A percentile compares a stretch with the other conserved stretches of the same genome.
Conservation (phyloP, 257 asterid species). For the Solanum clarkiae region DNA sequence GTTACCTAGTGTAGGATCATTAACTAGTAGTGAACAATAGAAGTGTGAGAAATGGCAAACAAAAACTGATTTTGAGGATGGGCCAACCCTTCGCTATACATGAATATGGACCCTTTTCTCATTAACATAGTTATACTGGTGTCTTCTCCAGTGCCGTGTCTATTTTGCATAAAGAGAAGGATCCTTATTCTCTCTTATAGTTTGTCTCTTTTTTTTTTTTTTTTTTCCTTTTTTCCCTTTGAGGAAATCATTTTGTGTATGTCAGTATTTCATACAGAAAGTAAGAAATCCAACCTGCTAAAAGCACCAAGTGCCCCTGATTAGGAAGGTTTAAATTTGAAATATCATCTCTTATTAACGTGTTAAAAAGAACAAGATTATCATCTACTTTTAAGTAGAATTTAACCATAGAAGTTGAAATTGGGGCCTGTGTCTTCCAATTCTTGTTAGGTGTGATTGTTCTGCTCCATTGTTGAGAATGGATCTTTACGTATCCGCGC, state of each 20-base stretch:
- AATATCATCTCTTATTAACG: not conserved
- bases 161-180: not conserved
- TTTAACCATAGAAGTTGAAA: not conserved
- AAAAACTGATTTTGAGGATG: not conserved
- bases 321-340: not conserved
- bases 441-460: not conserved
- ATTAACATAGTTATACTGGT: not conserved
- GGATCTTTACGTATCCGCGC: not conserved
- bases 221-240: not conserved
- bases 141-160: not conserved
- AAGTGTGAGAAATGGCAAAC: not conserved
- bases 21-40: not conserved
- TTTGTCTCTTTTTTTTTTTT: not conserved
- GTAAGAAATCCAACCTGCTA: not conserved
- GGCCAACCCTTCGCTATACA: not conserved
- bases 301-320: not conserved
- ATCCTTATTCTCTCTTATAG: not conserved
- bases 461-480: not conserved
- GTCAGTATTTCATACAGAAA: not conserved
- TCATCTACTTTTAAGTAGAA: not conserved
- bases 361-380: not conserved
- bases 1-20: not conserved
- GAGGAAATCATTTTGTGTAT: not conserved
- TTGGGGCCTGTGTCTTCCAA: not conserved
- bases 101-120: not conserved